A percentile compares a stretch with the other conserved stretches of the same genome.
Evolutionary conservation across 2,329 filamentous ascomycete genomes (phyloP).

Genomic region (Cadophora sp.): DNA sequence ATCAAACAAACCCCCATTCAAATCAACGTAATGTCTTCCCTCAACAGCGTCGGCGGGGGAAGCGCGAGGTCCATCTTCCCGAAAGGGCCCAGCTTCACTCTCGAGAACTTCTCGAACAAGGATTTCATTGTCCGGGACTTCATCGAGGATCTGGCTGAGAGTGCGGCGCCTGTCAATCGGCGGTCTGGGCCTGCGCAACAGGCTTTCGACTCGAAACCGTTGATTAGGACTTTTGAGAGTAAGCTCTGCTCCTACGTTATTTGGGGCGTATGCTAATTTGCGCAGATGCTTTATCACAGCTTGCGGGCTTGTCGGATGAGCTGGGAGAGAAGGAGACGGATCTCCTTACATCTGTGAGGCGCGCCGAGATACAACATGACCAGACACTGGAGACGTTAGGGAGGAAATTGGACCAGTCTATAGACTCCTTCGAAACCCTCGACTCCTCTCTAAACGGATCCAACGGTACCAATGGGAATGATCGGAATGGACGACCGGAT

Average conservation of each 20-base stretch:
- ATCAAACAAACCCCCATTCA: not conserved
- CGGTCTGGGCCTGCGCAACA: conserved; percentile 72
- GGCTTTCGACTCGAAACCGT: conserved; percentile 90
- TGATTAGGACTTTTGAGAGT: conserved; percentile 95
- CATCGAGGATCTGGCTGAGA: conserved; percentile 89
- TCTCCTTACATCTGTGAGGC: conserved; percentile 84
- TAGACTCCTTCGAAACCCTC: conserved; percentile 88
- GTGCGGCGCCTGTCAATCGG: conserved; percentile 78
- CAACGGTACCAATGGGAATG: conserved; percentile 54
- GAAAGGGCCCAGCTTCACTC: conserved; percentile 80
- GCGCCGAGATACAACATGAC: conserved; percentile 91
- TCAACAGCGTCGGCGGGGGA: conserved; percentile 36
- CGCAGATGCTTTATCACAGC: conserved; percentile 68
- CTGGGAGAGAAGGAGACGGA: conserved; percentile 91
- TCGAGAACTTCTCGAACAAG: conserved; percentile 86
- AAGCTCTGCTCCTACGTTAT: conserved; percentile 37
- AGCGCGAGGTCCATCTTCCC: conserved; percentile 66
- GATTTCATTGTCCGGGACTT: conserved; percentile 99
- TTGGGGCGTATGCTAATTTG: conserved; percentile 39
- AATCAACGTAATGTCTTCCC: conserved; percentile 39
- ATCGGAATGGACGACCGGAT: conserved; percentile 56
- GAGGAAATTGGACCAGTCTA: conserved; percentile 88
- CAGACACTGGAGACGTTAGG: conserved; percentile 88
- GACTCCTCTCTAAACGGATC: conserved; percentile 80
- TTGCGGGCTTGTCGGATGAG: conserved; percentile 78